Percentiles rank a stretch among this genome's conserved stretches.
Evolutionary conservation across 257 asterid species (phyloP).

Genomic region (Petrea volubilis): DNA sequence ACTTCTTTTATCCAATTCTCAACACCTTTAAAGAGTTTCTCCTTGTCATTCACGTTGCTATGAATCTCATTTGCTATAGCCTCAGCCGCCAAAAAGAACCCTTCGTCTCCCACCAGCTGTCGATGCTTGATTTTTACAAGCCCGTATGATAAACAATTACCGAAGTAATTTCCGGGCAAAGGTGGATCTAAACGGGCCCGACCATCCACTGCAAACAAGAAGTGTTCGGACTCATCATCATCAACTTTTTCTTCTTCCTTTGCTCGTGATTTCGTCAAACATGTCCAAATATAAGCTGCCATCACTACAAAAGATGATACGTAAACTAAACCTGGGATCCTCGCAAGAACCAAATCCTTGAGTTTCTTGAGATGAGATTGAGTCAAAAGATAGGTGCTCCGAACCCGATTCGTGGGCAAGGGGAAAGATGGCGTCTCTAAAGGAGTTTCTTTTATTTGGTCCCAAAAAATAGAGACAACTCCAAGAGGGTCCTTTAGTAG

Average conservation of each 20-base stretch:
- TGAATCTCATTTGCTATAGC: slow-evolving; percentile 17
- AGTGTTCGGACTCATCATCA: background rate
- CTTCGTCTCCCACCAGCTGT: background rate
- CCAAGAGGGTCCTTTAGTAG: slow-evolving; percentile 24
- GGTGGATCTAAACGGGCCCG: slow-evolving; percentile 14
- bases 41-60: slow-evolving; percentile 1
- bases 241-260: background rate
- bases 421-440: background rate
- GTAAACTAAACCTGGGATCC: slow-evolving; percentile 13
- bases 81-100: slow-evolving; percentile 21
- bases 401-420: slow-evolving; percentile 12
- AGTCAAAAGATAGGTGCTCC: slow-evolving; percentile 29
- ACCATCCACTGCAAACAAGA: slow-evolving; percentile 30
- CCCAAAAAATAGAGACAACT: slow-evolving; percentile 15
- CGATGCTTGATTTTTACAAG: background rate
- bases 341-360: slow-evolving; percentile 24
- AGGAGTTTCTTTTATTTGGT: background rate
- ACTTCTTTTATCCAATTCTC: background rate
- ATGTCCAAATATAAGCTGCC: slow-evolving; percentile 33
- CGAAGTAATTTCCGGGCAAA: slow-evolving; percentile 10
- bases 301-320: slow-evolving; percentile 29
- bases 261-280: slow-evolving; percentile 27
- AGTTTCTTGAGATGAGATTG: slow-evolving; percentile 19
- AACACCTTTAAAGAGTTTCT: slow-evolving; percentile 13
- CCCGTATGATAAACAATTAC: slow-evolving; percentile 1